These are phyloP conservation scores for Cyphellophora attinorum DNA, from an alignment of 2,329 filamentous ascomycete genomes.

Conservation along the genomic window DNA sequence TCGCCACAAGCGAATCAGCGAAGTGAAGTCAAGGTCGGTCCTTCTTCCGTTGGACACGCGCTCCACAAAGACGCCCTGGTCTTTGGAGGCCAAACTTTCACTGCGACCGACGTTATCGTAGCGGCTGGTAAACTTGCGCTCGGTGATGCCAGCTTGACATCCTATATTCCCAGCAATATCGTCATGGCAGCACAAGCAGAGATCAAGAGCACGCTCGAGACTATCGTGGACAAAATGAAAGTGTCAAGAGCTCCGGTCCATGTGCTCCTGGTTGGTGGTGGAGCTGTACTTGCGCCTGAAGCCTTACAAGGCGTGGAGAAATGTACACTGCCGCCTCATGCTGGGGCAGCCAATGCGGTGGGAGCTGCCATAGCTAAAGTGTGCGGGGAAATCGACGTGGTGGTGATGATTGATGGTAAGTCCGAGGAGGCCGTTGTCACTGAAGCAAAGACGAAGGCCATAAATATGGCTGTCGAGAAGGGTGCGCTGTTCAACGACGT, in stretches of 20 bases:
- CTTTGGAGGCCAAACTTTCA: constrained; percentile 45
- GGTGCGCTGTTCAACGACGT: constrained; percentile 13
- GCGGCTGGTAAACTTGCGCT: constrained; percentile 23
- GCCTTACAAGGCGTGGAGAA: constrained; percentile 38
- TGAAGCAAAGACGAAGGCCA: constrained; percentile 14
- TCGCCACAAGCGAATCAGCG: constrained; percentile 27
- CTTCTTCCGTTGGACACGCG: constrained; percentile 45
- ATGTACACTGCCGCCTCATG: constrained; percentile 39
- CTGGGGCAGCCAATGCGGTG: constrained; percentile 51
- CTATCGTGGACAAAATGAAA: constrained; percentile 48
- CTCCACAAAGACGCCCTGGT: constrained; percentile 39
- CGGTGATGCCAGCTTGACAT: constrained; percentile 16
- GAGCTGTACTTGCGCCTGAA: constrained; percentile 43
- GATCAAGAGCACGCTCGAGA: constrained; percentile 41
- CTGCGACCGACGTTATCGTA: constrained; percentile 43
- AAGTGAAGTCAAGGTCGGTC: constrained; percentile 37
- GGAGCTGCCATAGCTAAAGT: constrained; percentile 52
- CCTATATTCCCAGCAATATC: constrained; percentile 21
- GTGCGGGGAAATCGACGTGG: constrained; percentile 29
- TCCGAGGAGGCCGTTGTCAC: constrained; percentile 9
- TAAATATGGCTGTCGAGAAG: constrained; percentile 11
- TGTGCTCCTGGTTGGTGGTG: constrained; percentile 50
- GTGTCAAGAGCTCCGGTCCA: constrained; percentile 40
- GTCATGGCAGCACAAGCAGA: constrained; percentile 24
- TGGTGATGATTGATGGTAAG: not conserved